Conservation (phyloP, 163 green algal genomes). For the Scenedesmus sp. region DNA sequence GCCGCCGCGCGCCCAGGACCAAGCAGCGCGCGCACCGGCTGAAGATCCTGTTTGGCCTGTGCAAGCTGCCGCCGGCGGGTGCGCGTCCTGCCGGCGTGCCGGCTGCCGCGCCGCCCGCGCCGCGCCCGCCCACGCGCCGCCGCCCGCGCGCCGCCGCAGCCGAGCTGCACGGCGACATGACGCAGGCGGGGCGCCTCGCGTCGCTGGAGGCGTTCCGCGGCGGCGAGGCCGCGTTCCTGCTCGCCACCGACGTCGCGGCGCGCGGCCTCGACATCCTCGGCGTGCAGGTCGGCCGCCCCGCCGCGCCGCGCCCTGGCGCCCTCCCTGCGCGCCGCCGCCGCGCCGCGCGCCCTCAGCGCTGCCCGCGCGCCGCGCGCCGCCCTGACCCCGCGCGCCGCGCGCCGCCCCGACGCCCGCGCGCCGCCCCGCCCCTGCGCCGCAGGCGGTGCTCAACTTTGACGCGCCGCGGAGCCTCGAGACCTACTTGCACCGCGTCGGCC, state of each 20-base stretch:
- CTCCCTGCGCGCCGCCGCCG: too few species aligned
- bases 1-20: conserved; percentile 57
- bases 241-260: conserved; percentile 98
- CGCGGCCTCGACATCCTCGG: conserved; percentile 97
- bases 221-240: conserved; percentile 82
- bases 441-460: conserved; percentile 97
- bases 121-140: not conserved
- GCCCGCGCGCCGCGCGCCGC: too few species aligned
- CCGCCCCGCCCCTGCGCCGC: conserved; percentile 8
- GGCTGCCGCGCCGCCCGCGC: not conserved
- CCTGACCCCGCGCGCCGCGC: too few species aligned
- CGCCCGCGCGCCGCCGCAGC: conserved; percentile 44
- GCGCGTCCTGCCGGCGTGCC: not conserved
- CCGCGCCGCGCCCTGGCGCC: too few species aligned
- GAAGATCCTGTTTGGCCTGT: conserved; percentile 96
- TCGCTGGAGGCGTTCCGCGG: conserved; percentile 86
- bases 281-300: conserved; percentile 69
- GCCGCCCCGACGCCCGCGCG: too few species aligned
- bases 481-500: conserved; percentile 76
- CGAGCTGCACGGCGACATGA: conserved; percentile 99
- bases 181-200: conserved; percentile 87
- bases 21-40: conserved; percentile 92
- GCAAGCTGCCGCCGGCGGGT: conserved; percentile 76
- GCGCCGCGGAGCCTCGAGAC: conserved; percentile 78
- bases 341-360: too few species aligned